Evolutionary conservation across 2,329 filamentous ascomycete genomes (phyloP), one percentile per base, ranked within the genome.

Genomic region (Emmonsia crescens): DNA sequence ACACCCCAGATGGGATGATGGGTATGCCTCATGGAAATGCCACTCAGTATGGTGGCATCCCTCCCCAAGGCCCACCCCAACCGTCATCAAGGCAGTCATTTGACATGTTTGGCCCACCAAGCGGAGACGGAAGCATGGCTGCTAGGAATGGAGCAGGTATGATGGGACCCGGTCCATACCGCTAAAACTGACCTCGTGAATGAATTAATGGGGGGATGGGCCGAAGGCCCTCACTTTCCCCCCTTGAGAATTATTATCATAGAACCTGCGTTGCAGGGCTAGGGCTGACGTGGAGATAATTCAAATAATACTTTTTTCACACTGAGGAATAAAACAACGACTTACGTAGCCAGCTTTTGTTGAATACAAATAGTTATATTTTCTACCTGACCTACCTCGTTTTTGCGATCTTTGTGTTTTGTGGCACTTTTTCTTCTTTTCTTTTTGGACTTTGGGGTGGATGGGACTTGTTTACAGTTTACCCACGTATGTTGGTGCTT

Each of bases 101-200:
- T 61, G 77, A 79, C 51, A 76, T 79, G 74, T 75, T 79, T 61
- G 74, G 73, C 24, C 74, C 75, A 64, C 66, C 71, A 60, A 70
- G 69, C 33, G 72, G 29, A 16, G 64, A 66, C 59, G 63, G 60
- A 29, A 56, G 55, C 38, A 54, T 63, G 36, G 58, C 42, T 19
- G 46, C 52, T 27, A 60, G 65, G 27, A 60, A 58, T 48, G 58
- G 55, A 14, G 51, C 58, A 12, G 65, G 62, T 44, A 66, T 66
- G 64, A 66, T 66, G 65, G 65, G 65, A n/a, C 64, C 64, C 29
- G 64, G 64, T 38, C 65, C 60, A 36, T 66, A 65, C 51, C 65
- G 65, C 58, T 66, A 64, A 64, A 42, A 5, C 8, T 57, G 24
- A 21, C 16, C 12, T 29, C 33, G 38, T 8, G 3, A 29, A 14